Evolutionary conservation across 352 stramenopile genomes (phyloP).

Genomic region (Sclerospora graminicola): DNA sequence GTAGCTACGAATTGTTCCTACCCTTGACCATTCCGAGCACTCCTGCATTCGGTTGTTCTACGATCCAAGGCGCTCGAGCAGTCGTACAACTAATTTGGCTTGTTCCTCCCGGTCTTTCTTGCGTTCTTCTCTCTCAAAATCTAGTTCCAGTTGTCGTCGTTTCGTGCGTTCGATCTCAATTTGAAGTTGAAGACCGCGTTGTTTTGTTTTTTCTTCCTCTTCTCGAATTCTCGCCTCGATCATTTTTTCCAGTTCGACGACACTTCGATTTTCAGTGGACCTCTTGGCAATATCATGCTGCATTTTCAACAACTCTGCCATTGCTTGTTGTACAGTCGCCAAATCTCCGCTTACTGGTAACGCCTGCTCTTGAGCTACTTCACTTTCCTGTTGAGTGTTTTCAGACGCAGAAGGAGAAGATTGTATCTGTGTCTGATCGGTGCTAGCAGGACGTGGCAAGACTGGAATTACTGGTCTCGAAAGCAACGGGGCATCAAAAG

Average conservation of each 20-base stretch:
- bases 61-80: slow-evolving; percentile 11
- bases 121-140: slow-evolving; percentile 20
- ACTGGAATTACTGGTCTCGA: background rate
- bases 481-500: background rate
- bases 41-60: slow-evolving; percentile 5
- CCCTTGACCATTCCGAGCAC: too few relatives aligned
- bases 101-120: slow-evolving; percentile 22
- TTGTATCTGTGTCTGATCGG: slow-evolving; percentile 5
- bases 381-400: background rate
- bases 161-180: slow-evolving; percentile 20
- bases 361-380: background rate
- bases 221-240: slow-evolving; percentile 16
- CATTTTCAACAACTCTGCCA: slow-evolving; percentile 17
- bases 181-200: slow-evolving; percentile 17
- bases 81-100: slow-evolving; percentile 15
- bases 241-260: slow-evolving; percentile 18
- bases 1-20: too few relatives aligned
- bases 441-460: slow-evolving; percentile 2
- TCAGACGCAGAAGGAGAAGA: background rate
- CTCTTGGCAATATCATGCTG: slow-evolving; percentile 9
- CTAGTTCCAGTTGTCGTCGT: slow-evolving; percentile 13
- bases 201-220: slow-evolving; percentile 19
- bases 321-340: slow-evolving; percentile 6
- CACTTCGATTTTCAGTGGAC: background rate
- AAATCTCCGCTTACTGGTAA: slow-evolving; percentile 4